Base-by-base conservation (phyloP, 768 basidiomycete genomes). In the Leccinum olivaceopallidum region DNA sequence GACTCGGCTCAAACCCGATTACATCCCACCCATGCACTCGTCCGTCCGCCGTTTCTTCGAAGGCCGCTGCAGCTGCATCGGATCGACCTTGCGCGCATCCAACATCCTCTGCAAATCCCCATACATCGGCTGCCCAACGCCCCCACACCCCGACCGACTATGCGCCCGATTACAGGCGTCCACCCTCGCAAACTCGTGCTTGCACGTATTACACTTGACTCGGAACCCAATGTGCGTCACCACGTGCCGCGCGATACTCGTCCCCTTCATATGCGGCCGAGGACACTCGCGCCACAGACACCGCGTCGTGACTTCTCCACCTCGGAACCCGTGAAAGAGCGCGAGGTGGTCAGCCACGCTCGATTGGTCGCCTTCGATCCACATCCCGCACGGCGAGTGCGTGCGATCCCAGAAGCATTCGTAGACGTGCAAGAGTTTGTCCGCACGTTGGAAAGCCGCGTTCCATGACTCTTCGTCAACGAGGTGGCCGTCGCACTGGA, bases 151-250 rank as follows among this genome's bases (percentile, higher is more conserved):
- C 44, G 72, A 73, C 47, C 72, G 70, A 57, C 66, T 69, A 30
- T 73, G 72, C 13, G 73, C 73, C 58, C 72, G 74, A 61, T 75
- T 73, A 24, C 73, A 73, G 20, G 72, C 72, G 49, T 73, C 73
- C 63, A 68, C 72, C 30, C 72, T 64, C 42, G 72, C 73, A 60
- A 73, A 75, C 60, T 72, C 72, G 60, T 65, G 69, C 62, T 64
- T 68, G 64, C 72, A 73, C 18, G 68, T 65, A 54, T 64, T 57
- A 26, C 72, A 73, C 50, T 71, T 71, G 37, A 75, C 66, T 28
- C 73, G 57, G 20, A 66, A 75, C 1, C 73, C 72, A 20, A 73
- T 63, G 20, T 73, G 72, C 47, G 72, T 73, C 56, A 73, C 68
- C 56, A 73, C 71, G 36, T 73, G 72, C 5, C 73, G 68, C 8